Conservation (phyloP, 108 stramenopile species). For the Seminavis robusta region DNA sequence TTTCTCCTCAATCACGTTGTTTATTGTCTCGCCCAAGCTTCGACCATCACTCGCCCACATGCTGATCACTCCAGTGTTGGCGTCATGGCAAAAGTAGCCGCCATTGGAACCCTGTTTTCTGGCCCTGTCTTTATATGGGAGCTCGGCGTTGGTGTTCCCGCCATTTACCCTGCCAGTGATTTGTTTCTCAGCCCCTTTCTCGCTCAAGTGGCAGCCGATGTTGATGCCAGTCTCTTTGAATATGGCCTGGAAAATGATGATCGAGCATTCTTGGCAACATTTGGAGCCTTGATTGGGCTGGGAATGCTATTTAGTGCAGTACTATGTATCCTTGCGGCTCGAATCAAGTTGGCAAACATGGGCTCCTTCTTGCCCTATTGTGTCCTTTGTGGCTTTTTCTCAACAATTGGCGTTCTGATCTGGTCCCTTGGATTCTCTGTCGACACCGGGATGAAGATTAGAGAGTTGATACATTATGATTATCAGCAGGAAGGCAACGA, state of each 20-base stretch:
- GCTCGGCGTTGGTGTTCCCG: slow-evolving; percentile 29
- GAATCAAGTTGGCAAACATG: slow-evolving; percentile 61
- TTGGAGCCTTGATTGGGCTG: slow-evolving; percentile 45
- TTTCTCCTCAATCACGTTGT: slow-evolving; percentile 34
- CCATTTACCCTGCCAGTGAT: slow-evolving; percentile 45
- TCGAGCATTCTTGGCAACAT: slow-evolving; percentile 55
- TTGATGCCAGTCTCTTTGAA: slow-evolving; percentile 45
- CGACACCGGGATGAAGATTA: slow-evolving; percentile 40
- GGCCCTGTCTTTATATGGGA: slow-evolving; percentile 15
- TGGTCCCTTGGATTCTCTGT: slow-evolving; percentile 64
- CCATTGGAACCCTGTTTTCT: slow-evolving; percentile 28
- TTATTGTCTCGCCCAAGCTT: slow-evolving; percentile 64
- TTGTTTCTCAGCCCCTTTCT: slow-evolving; percentile 75
- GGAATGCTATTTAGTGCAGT: slow-evolving; percentile 37
- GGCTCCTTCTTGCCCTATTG: slow-evolving; percentile 66
- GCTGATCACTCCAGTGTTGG: slow-evolving; percentile 17
- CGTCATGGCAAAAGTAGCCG: slow-evolving; percentile 38
- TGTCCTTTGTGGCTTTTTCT: slow-evolving; percentile 74
- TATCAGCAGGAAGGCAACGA: slow-evolving; percentile 38
- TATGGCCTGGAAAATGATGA: slow-evolving; percentile 45
- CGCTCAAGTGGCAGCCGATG: slow-evolving; percentile 49
- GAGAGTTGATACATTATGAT: too few species aligned
- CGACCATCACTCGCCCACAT: slow-evolving; percentile 57
- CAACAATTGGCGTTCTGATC: slow-evolving; percentile 58
- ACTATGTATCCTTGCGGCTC: slow-evolving; percentile 35